phyloP scores from a whole-genome alignment of 371 early-diverging fungal species.

The Mortierella sp. region DNA sequence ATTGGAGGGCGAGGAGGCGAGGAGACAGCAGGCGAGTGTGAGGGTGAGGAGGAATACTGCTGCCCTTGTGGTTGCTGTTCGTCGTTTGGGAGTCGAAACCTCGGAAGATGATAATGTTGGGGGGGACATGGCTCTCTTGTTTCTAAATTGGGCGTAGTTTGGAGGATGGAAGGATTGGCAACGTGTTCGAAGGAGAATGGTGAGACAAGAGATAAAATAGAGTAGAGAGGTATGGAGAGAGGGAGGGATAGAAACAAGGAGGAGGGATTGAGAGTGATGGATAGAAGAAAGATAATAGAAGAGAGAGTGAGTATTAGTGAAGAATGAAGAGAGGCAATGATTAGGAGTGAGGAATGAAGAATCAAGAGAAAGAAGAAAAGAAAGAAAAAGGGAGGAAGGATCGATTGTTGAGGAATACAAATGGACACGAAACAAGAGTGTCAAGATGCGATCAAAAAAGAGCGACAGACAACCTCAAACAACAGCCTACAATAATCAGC shows the following conservation, averaged over 20 bases:
- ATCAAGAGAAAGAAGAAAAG: background rate
- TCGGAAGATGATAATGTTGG: background rate
- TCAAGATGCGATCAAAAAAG: background rate
- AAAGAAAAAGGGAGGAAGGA: background rate
- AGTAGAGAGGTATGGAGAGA: background rate
- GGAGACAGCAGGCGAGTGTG: slow-evolving; percentile 25
- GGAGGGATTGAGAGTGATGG: background rate
- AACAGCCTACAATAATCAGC: background rate
- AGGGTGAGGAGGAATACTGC: slow-evolving; percentile 20
- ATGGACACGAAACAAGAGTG: background rate
- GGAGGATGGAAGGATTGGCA: background rate
- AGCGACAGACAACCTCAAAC: no score
- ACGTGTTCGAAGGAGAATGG: background rate
- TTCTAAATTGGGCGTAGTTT: slow-evolving; percentile 10
- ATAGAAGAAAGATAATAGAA: background rate
- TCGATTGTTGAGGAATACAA: background rate
- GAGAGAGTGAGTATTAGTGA: no score
- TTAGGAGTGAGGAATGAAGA: background rate
- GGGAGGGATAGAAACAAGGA: background rate
- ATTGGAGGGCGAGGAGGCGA: background rate
- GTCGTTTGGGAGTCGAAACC: background rate
- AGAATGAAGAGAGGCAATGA: background rate
- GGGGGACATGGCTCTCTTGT: background rate
- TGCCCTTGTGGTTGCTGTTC: background rate
- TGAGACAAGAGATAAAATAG: background rate